phyloP scores from a whole-genome alignment of 345 rosid genomes.

The thale cress (Arabidopsis thaliana) region TAIR10.1 NC_003076.8:23857001-23857500 shows the following conservation, averaged over 20 bases:
- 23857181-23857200: constrained; percentile 38
- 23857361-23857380: background rate
- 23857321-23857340: constrained; percentile 17
- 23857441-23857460: constrained; percentile 28
- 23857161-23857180: constrained; percentile 35
- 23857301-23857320: constrained; percentile 33
- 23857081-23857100: background rate
- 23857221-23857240: constrained; percentile 9
- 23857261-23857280: constrained; percentile 42
- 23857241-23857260: constrained; percentile 41
- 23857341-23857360: background rate
- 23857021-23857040: background rate
- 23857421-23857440: background rate
- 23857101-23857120: background rate
- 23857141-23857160: background rate
- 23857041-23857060: background rate
- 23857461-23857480: constrained; percentile 34
- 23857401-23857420: constrained; percentile 26
- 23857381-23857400: background rate
- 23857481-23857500: constrained; percentile 12
- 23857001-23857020: background rate
- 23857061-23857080: background rate
- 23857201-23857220: constrained; percentile 15
- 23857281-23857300: constrained; percentile 25
- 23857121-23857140: background rate